These are phyloP conservation scores for Geotrichum citri-aurantii DNA, from an alignment of 1,139 yeast genomes.

Conservation along the genomic window DNA sequence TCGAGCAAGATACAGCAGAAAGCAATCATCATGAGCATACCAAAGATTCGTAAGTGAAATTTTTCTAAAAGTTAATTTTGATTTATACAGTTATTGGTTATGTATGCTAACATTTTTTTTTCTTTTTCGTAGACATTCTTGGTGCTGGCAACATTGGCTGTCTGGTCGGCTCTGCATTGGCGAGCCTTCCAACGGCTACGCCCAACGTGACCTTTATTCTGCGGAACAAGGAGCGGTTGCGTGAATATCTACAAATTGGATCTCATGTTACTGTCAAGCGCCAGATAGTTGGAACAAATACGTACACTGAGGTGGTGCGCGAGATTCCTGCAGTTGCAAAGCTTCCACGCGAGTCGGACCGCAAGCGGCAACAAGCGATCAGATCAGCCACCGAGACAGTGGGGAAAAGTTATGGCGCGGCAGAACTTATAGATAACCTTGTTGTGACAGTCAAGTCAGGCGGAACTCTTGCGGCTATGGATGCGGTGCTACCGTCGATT, in stretches of 20 bases:
- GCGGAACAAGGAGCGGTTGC: conserved; percentile 39
- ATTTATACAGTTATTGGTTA: background rate
- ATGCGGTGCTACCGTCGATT: conserved; percentile 42
- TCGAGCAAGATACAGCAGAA: background rate
- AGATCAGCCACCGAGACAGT: background rate
- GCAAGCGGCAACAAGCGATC: background rate
- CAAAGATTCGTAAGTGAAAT: background rate
- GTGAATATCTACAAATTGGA: conserved; percentile 40
- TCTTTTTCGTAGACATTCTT: conserved; percentile 25
- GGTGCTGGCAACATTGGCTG: conserved; percentile 41
- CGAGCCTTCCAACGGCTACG: conserved; percentile 31
- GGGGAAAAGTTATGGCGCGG: background rate
- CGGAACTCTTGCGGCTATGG: conserved; percentile 46
- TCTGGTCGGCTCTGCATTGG: conserved; percentile 34
- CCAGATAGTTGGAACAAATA: conserved; percentile 16
- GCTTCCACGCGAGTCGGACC: conserved; percentile 1
- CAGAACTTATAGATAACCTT: conserved; percentile 44
- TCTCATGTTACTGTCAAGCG: conserved; percentile 34
- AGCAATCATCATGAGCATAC: background rate
- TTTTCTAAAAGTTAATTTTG: background rate
- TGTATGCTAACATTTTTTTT: background rate
- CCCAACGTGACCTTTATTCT: conserved; percentile 43
- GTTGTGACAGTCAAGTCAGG: conserved; percentile 62
- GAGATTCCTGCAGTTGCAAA: conserved; percentile 15
- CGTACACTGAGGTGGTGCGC: conserved; percentile 12